Evolutionary conservation across 1,284 basidiomycete species (phyloP), one percentile per base, ranked within the genome.

Genomic region (Rhodotorula sp.): DNA sequence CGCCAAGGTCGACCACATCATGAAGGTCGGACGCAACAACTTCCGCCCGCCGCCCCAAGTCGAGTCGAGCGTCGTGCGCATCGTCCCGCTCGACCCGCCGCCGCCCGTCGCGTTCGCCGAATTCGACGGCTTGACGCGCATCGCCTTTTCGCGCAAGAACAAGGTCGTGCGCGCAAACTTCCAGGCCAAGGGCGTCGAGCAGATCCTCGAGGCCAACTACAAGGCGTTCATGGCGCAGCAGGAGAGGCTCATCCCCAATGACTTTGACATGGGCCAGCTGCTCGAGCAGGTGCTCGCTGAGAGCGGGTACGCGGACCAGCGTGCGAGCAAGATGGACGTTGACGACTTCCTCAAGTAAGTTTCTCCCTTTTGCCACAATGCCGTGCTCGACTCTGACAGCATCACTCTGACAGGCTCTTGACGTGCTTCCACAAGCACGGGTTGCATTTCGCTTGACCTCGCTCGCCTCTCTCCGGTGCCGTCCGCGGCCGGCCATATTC

Each of bases 11-110:
- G 93, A 97, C 81, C 90, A 98, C 79, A 87, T 98, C 72, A 95
- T 98, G 90, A 92, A 97, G 79, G 96, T 99, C 52, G 90, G 90
- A 50, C 91, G 92, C 79, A 96, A 95, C 82, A 96, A 97, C 82
- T 99, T 99, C 84, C 86, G 96, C 44, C 97, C 97, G 0, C 91
- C 97, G 42, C 97, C 97, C 0, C 88, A 93, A 81, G 97, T 99
- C 64, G 97, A 99, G 82, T 91, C 89, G 50, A 90, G 88, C 46
- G 97, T 99, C 67, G 90, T 99, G 56, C 87, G 96, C 61, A 87
- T 99, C 72, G 91, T 89, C 13, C 97, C 96, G 0, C 85, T 91
- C 67, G 94, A 99, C 80, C 97, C 97, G 1, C 96, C 97, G 0
- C 97, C 97, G 3, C 91, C 93, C 0, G 88, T 99, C 68, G 89